Conservation (phyloP, 148 eudicot species). For the Nyssa sinensis region DNA sequence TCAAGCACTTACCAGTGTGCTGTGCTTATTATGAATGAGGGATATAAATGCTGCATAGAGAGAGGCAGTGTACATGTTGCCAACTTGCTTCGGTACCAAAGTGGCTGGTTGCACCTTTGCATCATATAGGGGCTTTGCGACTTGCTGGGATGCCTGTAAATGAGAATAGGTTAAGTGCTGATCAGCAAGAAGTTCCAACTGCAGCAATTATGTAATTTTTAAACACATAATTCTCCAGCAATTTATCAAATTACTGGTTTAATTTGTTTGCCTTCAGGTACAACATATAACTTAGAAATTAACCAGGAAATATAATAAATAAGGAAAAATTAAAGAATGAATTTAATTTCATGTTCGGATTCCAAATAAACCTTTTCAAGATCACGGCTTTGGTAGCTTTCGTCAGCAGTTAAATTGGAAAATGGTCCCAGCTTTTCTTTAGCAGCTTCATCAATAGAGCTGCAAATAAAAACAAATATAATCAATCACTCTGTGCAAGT, state of each 20-base stretch:
- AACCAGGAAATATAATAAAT: not conserved
- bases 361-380: constrained; percentile 62
- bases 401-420: constrained; percentile 50
- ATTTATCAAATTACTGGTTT: not conserved
- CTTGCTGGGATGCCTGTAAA: constrained; percentile 70
- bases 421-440: constrained; percentile 72
- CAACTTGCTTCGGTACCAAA: constrained; percentile 89
- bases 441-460: constrained; percentile 61
- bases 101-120: constrained; percentile 81
- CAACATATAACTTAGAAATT: not conserved
- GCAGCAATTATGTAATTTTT: not conserved
- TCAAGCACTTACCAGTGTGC: constrained; percentile 56
- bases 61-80: constrained; percentile 98
- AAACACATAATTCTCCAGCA: not conserved
- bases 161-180: not conserved
- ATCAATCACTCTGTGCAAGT: not conserved
- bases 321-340: not conserved
- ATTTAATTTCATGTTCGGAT: not conserved
- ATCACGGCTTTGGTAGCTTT: constrained; percentile 79
- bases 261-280: not conserved
- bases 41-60: constrained; percentile 91
- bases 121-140: constrained; percentile 78
- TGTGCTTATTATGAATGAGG: constrained; percentile 74
- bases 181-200: constrained; percentile 13
- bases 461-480: constrained; percentile 20